Percentiles rank a stretch among this genome's conserved stretches.
These are phyloP conservation scores for Neophaeococcomyces mojaviensis DNA, from an alignment of 2,329 filamentous ascomycete genomes.

Conservation along the genomic window DNA sequence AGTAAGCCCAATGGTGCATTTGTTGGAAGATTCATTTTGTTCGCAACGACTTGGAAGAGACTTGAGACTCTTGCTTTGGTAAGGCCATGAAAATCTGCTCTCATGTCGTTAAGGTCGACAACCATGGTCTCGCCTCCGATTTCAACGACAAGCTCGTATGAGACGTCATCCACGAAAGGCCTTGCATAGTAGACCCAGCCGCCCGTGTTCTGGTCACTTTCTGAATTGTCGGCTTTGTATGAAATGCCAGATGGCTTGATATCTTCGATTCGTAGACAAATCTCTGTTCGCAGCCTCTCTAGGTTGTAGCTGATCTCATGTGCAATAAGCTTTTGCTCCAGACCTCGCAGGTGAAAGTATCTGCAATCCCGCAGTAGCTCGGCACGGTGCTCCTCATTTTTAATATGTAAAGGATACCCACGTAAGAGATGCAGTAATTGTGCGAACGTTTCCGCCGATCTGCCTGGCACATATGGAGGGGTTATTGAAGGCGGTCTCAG, in stretches of 20 bases:
- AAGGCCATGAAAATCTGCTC: slow-evolving; percentile 65
- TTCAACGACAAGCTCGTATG: slow-evolving; percentile 71
- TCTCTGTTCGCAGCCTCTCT: slow-evolving; percentile 61
- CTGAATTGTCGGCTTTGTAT: slow-evolving; percentile 45
- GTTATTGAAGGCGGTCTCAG: slow-evolving; percentile 80
- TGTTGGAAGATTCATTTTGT: slow-evolving; percentile 64
- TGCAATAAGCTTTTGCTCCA: slow-evolving; percentile 80
- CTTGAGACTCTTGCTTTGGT: slow-evolving; percentile 63
- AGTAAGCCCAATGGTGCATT: slow-evolving; percentile 56
- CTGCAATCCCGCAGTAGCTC: slow-evolving; percentile 76
- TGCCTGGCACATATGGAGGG: slow-evolving; percentile 71
- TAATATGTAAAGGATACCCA: slow-evolving; percentile 74
- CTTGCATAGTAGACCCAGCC: slow-evolving; percentile 72
- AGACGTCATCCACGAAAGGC: slow-evolving; percentile 71
- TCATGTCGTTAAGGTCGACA: slow-evolving; percentile 47
- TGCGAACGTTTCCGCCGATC: slow-evolving; percentile 74
- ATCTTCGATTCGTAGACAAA: slow-evolving; percentile 72
- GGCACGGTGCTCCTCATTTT: slow-evolving; percentile 66
- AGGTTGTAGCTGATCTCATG: slow-evolving; percentile 71
- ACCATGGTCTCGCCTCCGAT: slow-evolving; percentile 58
- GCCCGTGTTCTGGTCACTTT: slow-evolving; percentile 19
- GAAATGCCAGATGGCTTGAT: slow-evolving; percentile 80
- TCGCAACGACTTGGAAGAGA: slow-evolving; percentile 72
- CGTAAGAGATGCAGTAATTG: slow-evolving; percentile 75
- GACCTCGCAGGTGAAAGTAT: slow-evolving; percentile 85